phyloP scores from a whole-genome alignment of 2,329 filamentous ascomycete species.

The Aspergillus jensenii region DNA sequence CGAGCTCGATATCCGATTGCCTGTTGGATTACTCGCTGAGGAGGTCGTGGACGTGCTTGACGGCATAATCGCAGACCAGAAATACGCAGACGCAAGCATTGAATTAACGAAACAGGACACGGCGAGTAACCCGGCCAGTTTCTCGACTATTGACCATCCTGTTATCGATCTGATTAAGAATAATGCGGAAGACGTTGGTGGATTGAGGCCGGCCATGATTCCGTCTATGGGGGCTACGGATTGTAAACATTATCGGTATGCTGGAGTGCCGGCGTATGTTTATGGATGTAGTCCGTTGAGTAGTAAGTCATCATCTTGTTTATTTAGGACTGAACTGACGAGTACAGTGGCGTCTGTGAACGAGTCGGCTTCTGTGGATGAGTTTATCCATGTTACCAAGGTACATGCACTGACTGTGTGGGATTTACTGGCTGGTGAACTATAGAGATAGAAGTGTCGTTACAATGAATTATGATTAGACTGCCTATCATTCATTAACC shows the following conservation, averaged over 20 bases:
- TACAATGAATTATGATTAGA: too few species aligned
- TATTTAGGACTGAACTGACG: not conserved
- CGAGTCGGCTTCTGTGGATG: not conserved
- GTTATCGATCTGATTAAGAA: not conserved
- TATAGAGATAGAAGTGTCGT: too few species aligned
- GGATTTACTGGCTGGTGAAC: not conserved
- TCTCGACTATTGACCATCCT: not conserved
- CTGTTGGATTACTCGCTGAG: slow-evolving; percentile 34
- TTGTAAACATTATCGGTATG: slow-evolving; percentile 43
- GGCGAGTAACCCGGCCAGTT: not conserved
- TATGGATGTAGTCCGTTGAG: slow-evolving; percentile 24
- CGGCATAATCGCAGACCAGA: not conserved
- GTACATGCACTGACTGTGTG: not conserved
- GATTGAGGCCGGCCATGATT: slow-evolving; percentile 29
- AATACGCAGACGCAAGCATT: not conserved
- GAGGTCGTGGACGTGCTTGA: not conserved
- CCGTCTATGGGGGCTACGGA: slow-evolving; percentile 43
- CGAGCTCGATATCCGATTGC: slow-evolving; percentile 43
- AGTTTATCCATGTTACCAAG: not conserved
- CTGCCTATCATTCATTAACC: too few species aligned
- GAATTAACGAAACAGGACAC: not conserved
- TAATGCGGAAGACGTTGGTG: not conserved
- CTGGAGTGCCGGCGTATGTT: slow-evolving; percentile 38
- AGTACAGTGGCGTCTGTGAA: not conserved
- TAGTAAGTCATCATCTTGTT: not conserved